Conservation (phyloP, 2,329 filamentous ascomycete species). For the Hirsutella rhossiliensis region DNA sequence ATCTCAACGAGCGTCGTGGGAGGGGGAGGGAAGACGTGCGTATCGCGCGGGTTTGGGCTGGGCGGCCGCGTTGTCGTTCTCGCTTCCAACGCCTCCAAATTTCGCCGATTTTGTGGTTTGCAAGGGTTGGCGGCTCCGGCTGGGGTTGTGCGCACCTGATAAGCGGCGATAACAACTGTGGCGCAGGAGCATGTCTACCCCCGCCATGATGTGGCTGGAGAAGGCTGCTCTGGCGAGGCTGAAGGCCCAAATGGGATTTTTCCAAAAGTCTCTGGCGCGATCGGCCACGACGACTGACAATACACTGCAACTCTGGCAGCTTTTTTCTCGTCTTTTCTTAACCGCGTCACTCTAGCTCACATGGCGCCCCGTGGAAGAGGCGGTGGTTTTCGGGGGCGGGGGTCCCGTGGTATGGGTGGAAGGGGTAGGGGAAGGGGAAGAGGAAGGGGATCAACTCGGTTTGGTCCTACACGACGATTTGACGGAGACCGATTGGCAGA, state of each 20-base stretch:
- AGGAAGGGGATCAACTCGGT: slow-evolving; percentile 21
- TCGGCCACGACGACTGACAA: too few species aligned
- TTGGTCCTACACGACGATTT: slow-evolving; percentile 23
- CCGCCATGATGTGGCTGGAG: slow-evolving; percentile 16
- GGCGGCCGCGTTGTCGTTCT: slow-evolving; percentile 13
- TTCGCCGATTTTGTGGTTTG: slow-evolving; percentile 31
- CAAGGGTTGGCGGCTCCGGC: slow-evolving; percentile 25
- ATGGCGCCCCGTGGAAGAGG: slow-evolving; percentile 26
- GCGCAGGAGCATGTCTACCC: slow-evolving; percentile 8
- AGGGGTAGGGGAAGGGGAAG: slow-evolving; percentile 10
- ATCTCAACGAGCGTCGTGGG: slow-evolving; percentile 9
- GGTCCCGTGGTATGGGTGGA: slow-evolving; percentile 13
- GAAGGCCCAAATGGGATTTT: background rate
- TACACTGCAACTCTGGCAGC: background rate
- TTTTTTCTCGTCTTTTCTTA: slow-evolving; percentile 5
- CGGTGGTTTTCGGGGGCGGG: slow-evolving; percentile 19
- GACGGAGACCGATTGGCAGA: slow-evolving; percentile 23
- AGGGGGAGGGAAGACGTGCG: slow-evolving; percentile 6
- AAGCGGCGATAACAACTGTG: slow-evolving; percentile 27
- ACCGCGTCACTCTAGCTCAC: background rate
- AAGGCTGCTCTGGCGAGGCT: slow-evolving; percentile 19
- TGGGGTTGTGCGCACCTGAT: slow-evolving; percentile 45
- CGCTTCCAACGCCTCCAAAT: slow-evolving; percentile 21
- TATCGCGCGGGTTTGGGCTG: slow-evolving; percentile 6
- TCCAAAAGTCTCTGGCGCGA: background rate